Base-by-base conservation (phyloP, 257 asterid genomes). In the Echites panduratus region DNA sequence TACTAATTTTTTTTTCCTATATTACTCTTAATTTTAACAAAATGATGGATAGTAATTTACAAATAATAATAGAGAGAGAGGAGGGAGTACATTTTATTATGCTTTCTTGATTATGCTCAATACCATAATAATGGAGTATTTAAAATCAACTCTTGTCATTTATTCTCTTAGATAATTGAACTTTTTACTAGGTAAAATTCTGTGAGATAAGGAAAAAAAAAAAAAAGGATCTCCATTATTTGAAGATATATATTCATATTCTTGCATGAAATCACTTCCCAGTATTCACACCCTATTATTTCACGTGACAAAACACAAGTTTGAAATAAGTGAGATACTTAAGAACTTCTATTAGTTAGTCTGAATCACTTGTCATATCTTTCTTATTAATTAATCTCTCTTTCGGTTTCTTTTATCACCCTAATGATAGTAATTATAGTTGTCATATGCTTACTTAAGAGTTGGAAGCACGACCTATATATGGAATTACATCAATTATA, bases 161-260 rank as follows among this genome's bases (percentile, higher is more conserved):
- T 62, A 73, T 73, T 73, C 70, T 27, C 43, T 24, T 13, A 27
- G n/a, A 59, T 27, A 59, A 29, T 59, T 26, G 19, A 59, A 59
- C 66, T 27, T 12, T 27, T 29, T 59, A 7, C 3, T 32, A 32
- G 66, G 66, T 13, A 70, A 0, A 69, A 52, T 50, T 54, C 74
- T 40, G 6, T 47, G 0, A 19, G 71, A 69, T 58, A 68, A n/a
- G n/a, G n/a, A n/a, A n/a, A n/a, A n/a, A n/a, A n/a, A n/a, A n/a
- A n/a, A 27, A 68, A 19, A 52, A n/a, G 48, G 38, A 1, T 32
- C 59, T 48, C 65, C 63, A 76, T 57, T 57, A 75, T 57, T 29
- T 19, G n/a, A 49, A 12, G n/a, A 20, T 45, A 61, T 52, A 52
- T 52, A 0, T 32, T 47, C 62, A 27, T 54, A 76, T 68, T 58